Conservation (phyloP, 805 yeast genomes). For the Debaryomyces castellii region DNA sequence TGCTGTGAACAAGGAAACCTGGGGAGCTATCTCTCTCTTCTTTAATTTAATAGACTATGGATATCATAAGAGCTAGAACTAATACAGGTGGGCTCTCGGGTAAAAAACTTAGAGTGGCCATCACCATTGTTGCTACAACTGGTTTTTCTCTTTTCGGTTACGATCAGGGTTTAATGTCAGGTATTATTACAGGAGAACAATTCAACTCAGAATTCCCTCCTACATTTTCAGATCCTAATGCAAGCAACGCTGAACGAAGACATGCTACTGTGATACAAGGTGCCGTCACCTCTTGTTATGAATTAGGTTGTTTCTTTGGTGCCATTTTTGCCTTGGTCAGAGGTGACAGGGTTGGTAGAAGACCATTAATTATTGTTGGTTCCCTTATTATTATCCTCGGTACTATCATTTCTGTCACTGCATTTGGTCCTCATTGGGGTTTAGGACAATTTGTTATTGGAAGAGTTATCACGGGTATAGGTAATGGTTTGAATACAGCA, state of each 20-base stretch:
- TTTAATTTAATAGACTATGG: background rate
- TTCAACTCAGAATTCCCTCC: slow-evolving; percentile 41
- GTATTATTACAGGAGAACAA: slow-evolving; percentile 38
- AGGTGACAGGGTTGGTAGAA: slow-evolving; percentile 44
- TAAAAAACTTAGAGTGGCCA: slow-evolving; percentile 35
- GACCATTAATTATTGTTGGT: slow-evolving; percentile 37
- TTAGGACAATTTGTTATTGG: slow-evolving; percentile 71
- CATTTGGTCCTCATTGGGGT: slow-evolving; percentile 44
- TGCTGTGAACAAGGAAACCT: background rate
- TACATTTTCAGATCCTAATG: slow-evolving; percentile 14
- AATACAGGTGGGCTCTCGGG: slow-evolving; percentile 66
- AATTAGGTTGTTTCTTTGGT: slow-evolving; percentile 55
- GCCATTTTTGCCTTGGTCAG: slow-evolving; percentile 38
- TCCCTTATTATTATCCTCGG: slow-evolving; percentile 41
- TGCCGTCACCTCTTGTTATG: slow-evolving; percentile 68
- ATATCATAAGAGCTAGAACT: slow-evolving; percentile 30
- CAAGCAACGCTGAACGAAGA: slow-evolving; percentile 21
- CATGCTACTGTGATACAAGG: slow-evolving; percentile 54
- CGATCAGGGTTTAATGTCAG: slow-evolving; percentile 46
- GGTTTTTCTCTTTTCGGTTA: slow-evolving; percentile 34
- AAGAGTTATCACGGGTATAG: slow-evolving; percentile 48
- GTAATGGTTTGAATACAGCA: slow-evolving; percentile 44
- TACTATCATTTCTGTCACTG: slow-evolving; percentile 36
- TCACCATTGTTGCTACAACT: slow-evolving; percentile 26
- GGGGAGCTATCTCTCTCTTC: background rate